Evolutionary conservation across 495 filamentous ascomycete genomes (phyloP), one percentile per base, ranked within the genome.

Genomic region (Penicillium maclennaniae): DNA sequence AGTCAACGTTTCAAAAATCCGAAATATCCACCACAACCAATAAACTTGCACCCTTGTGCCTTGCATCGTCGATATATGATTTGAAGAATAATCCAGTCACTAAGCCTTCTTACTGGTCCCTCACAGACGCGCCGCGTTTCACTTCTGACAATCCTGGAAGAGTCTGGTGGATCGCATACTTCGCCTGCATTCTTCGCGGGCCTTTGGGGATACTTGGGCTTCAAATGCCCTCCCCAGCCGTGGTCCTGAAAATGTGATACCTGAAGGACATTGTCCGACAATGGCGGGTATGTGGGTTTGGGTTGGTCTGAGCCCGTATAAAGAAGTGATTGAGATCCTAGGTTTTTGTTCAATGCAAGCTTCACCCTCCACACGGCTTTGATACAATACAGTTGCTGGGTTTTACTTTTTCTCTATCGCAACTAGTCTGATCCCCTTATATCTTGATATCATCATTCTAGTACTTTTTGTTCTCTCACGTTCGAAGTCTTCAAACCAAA

Each of bases 1-100:
- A 23, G 23, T n/a, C 6, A 16, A 7, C 9, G 42, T 43, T 52
- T 47, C 54, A 55, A 16, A 15, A 21, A 14, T n/a, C 38, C 26
- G 41, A 48, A 53, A 57, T 43, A 49, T n/a, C 43, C 17, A 40
- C 28, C 21, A 17, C 46, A 20, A 43, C 37, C 52, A 40, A 52
- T 47, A 42, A 21, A 50, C 55, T 38, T 23, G 19, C 8, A 5
- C 38, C 12, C 20, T 16, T 34, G 58, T 53, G 49, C 53, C 54
- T 56, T 56, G 54, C 48, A 52, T 43, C 2, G 43, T 19, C 28
- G 21, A 36, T 38, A 31, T 31, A 47, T 38, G 19, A 20, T 10
- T 21, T 31, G 19, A 21, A 21, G 19, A 19, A 28, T 19, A n/a
- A n/a, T n/a, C n/a, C 20, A 15, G 10, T 31, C 17, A 14, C 12